These are phyloP conservation scores for Spergularia bocconei DNA, from an alignment of 148 eudicot genomes.

Conservation along the genomic window DNA sequence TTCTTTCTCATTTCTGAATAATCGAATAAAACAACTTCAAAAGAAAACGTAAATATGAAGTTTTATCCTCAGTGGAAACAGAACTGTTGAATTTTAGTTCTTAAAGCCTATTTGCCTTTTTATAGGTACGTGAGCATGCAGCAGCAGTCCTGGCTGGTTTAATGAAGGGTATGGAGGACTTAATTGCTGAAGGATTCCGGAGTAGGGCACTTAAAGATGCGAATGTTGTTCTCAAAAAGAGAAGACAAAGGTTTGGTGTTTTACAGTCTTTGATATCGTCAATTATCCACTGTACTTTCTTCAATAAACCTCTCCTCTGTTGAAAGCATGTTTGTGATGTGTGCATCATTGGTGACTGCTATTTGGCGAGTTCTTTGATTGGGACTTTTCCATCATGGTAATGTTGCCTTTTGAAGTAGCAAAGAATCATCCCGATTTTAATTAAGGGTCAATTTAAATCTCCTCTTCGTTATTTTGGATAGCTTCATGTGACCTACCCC, in stretches of 20 bases:
- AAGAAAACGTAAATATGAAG: background rate
- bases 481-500: background rate
- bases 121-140: conserved; percentile 97
- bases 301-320: background rate
- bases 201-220: conserved; percentile 77
- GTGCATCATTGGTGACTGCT: background rate
- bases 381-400: background rate
- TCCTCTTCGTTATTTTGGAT: background rate
- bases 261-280: background rate
- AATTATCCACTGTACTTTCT: background rate
- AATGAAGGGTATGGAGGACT: conserved; percentile 87
- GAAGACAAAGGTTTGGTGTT: conserved; percentile 64
- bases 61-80: background rate
- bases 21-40: too few species aligned
- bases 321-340: background rate
- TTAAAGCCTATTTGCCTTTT: conserved; percentile 17
- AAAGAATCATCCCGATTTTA: background rate
- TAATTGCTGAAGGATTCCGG: conserved; percentile 66
- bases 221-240: conserved; percentile 48
- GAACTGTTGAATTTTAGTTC: background rate
- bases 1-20: too few species aligned
- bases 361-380: background rate
- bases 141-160: conserved; percentile 97
- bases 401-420: background rate
- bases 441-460: background rate